phyloP scores from a whole-genome alignment of 2,329 filamentous ascomycete species.

The Diaporthe nobilis region DNA sequence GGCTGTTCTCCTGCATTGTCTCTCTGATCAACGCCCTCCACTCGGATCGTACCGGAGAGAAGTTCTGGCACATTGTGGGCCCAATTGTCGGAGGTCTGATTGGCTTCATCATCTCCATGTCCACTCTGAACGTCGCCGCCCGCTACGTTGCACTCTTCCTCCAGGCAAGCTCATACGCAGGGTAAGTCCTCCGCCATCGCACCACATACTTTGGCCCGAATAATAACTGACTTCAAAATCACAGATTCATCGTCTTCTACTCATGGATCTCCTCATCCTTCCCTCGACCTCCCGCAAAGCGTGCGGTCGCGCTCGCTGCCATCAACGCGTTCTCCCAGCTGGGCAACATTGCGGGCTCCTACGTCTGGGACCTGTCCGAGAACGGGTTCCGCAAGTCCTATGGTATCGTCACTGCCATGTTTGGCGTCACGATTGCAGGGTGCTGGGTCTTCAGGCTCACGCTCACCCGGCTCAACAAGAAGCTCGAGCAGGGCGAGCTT shows the following conservation, averaged over 20 bases:
- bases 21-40: constrained; percentile 69
- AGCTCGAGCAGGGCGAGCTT: constrained; percentile 60
- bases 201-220: constrained; percentile 60
- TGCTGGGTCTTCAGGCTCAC: constrained; percentile 64
- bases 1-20: constrained; percentile 71
- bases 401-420: constrained; percentile 76
- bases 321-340: constrained; percentile 72
- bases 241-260: constrained; percentile 67
- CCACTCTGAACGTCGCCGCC: constrained; percentile 67
- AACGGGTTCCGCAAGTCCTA: constrained; percentile 76
- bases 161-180: constrained; percentile 70
- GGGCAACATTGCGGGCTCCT: constrained; percentile 72
- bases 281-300: constrained; percentile 72
- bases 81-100: constrained; percentile 67
- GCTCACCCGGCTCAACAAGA: constrained; percentile 61
- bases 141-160: constrained; percentile 74
- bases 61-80: constrained; percentile 71
- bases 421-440: constrained; percentile 69
- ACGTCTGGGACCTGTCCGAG: constrained; percentile 72
- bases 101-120: constrained; percentile 73
- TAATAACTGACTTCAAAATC: constrained; percentile 47
- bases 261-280: constrained; percentile 71
- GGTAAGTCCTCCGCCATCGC: constrained; percentile 44
- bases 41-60: constrained; percentile 68
- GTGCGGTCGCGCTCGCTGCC: constrained; percentile 72